Evolutionary conservation across 1,284 basidiomycete species (phyloP).

Genomic region (Mixia osmundae): DNA sequence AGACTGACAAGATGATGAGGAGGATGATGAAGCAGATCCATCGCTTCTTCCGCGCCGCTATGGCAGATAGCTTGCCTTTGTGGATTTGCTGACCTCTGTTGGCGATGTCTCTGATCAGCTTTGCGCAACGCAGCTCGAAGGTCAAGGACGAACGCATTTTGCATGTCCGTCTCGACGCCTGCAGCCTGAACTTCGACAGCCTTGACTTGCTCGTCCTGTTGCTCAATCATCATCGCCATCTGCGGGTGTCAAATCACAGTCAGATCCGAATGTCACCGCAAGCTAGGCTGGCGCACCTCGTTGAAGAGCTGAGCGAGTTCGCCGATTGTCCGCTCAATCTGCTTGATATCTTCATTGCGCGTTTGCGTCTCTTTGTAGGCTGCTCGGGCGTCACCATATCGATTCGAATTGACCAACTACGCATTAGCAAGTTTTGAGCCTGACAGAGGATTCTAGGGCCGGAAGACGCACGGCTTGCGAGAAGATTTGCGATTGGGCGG

Average conservation of each 20-base stretch:
- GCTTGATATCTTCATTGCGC: slow-evolving; percentile 60
- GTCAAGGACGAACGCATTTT: slow-evolving; percentile 34
- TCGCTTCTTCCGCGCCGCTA: slow-evolving; percentile 46
- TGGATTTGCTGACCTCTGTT: slow-evolving; percentile 36
- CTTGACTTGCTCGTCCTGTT: slow-evolving; percentile 51
- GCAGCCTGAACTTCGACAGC: slow-evolving; percentile 38
- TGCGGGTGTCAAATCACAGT: slow-evolving; percentile 18
- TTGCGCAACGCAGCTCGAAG: background rate
- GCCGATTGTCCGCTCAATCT: slow-evolving; percentile 61
- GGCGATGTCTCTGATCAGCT: background rate
- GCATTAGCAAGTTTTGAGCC: background rate
- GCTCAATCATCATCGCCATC: slow-evolving; percentile 53
- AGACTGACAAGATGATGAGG: background rate
- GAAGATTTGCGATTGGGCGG: slow-evolving; percentile 65
- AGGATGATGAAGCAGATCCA: slow-evolving; percentile 15
- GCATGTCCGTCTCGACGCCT: slow-evolving; percentile 40
- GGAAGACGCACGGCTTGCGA: slow-evolving; percentile 44
- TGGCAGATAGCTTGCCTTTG: slow-evolving; percentile 46
- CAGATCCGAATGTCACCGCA: background rate
- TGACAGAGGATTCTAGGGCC: background rate
- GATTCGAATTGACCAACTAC: slow-evolving; percentile 55
- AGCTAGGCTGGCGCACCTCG: slow-evolving; percentile 35
- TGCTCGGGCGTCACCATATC: slow-evolving; percentile 57
- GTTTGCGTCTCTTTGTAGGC: slow-evolving; percentile 76
- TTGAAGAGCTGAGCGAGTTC: slow-evolving; percentile 70